These are phyloP conservation scores for Ophiostoma sp. DNA, from an alignment of 2,329 filamentous ascomycete genomes.

Conservation along the genomic window DNA sequence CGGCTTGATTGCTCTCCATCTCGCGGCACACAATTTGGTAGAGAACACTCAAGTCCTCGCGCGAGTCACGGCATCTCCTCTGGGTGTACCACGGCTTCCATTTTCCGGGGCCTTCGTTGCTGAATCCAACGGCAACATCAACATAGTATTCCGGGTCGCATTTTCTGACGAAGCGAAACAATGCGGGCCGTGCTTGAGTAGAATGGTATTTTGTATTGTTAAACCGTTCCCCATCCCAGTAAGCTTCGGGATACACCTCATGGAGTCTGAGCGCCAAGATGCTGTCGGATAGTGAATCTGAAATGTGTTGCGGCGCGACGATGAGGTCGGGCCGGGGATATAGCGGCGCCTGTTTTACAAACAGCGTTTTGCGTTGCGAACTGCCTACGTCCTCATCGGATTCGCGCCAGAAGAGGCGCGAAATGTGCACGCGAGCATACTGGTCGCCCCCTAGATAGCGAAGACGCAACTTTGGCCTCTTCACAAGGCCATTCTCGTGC, in stretches of 20 bases:
- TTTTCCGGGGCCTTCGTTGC: not conserved
- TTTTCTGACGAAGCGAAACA: not conserved
- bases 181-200: not conserved
- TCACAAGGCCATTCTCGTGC: not conserved
- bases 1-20: not conserved
- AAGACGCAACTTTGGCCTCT: not conserved
- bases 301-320: not conserved
- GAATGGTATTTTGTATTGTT: not conserved
- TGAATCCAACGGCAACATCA: not conserved
- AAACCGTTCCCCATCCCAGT: not conserved
- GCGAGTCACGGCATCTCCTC: not conserved
- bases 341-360: not conserved
- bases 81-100: not conserved
- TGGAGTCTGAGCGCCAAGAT: not conserved
- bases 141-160: not conserved
- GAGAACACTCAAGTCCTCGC: not conserved
- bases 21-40: not conserved
- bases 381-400: not conserved
- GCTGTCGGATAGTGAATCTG: not conserved
- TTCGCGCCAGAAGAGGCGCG: not conserved
- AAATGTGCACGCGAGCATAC: not conserved
- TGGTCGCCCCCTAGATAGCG: not conserved
- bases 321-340: not conserved
- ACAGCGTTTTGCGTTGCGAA: not conserved
- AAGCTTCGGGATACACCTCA: not conserved